Percentiles rank a stretch among this genome's conserved stretches.
These are phyloP conservation scores for Thymus mandschuricus DNA, from an alignment of 257 asterid species.

Conservation along the genomic window DNA sequence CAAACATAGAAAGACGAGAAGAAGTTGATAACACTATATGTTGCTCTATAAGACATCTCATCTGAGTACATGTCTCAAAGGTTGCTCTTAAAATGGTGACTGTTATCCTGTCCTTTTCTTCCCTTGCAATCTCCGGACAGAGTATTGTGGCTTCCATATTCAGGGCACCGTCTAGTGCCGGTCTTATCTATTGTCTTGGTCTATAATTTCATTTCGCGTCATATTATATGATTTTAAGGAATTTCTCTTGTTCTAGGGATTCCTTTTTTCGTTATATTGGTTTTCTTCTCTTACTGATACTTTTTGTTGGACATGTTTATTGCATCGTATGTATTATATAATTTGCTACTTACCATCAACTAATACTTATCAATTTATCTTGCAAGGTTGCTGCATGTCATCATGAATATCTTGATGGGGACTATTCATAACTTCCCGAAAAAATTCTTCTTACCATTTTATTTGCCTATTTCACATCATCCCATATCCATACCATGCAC, in stretches of 20 bases:
- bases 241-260: not conserved
- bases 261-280: not conserved
- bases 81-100: not conserved
- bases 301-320: not conserved
- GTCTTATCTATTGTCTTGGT: not conserved
- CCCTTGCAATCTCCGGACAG: not conserved
- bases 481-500: not conserved
- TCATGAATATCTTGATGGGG: not conserved
- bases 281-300: no score
- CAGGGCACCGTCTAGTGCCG: not conserved
- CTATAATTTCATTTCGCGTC: not conserved
- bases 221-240: not conserved
- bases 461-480: conserved; percentile 1
- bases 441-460: not conserved
- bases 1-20: not conserved
- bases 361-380: conserved; percentile 1
- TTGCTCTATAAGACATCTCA: not conserved
- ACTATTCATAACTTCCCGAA: not conserved
- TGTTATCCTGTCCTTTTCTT: not conserved
- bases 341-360: not conserved
- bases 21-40: not conserved
- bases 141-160: not conserved
- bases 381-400: not conserved
- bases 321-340: not conserved
- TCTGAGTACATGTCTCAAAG: not conserved